Percentiles rank a stretch among this genome's conserved stretches.
phyloP scores from a whole-genome alignment of 495 filamentous ascomycete genomes.

The Mytilinidion resinicola region DNA sequence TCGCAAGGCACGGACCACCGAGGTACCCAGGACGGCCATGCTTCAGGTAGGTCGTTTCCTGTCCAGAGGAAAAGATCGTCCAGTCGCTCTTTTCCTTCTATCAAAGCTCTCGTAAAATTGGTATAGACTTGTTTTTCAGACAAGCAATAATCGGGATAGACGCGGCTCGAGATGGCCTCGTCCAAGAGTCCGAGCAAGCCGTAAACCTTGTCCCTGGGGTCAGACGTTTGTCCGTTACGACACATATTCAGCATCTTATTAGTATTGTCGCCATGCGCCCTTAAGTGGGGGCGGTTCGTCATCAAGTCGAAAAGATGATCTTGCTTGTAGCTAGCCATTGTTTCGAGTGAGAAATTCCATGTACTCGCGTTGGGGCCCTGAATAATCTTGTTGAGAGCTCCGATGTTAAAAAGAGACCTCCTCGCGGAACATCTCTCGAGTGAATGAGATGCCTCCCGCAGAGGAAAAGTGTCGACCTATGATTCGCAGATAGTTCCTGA shows the following conservation, averaged over 20 bases:
- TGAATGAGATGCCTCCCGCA: neutral
- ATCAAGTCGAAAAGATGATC: no score
- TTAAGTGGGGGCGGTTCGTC: no score
- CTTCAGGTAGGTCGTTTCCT: no score
- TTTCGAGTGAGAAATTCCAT: neutral
- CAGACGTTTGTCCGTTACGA: neutral
- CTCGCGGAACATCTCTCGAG: neutral
- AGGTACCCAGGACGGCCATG: no score
- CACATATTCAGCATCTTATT: no score
- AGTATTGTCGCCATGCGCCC: no score
- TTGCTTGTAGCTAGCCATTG: neutral
- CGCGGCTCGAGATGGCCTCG: neutral
- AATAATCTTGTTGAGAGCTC: neutral
- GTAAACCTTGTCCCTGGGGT: neutral
- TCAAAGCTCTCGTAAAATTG: neutral
- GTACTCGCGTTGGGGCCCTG: neutral
- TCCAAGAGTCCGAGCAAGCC: neutral
- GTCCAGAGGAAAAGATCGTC: no score
- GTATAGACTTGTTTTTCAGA: neutral
- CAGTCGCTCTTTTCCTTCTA: no score
- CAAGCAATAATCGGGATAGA: neutral
- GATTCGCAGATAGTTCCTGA: neutral
- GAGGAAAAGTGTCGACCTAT: neutral
- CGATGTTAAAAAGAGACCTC: neutral
- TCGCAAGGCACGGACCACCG: no score